Evolutionary conservation across 345 rosid genomes (phyloP).

Genomic region (Durio zibethinus): DNA sequence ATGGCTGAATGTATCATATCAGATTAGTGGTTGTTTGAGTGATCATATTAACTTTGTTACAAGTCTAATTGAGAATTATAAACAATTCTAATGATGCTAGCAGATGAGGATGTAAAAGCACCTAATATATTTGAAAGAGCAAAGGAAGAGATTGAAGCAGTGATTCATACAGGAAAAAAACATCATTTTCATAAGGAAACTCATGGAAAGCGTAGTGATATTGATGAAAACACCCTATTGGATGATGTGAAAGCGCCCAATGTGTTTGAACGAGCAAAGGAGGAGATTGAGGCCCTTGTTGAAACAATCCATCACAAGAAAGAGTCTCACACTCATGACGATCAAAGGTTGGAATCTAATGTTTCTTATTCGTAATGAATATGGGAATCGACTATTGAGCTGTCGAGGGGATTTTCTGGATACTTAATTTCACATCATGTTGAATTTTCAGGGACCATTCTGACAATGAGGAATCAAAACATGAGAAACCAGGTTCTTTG

Average conservation of each 20-base stretch:
- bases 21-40: not conserved
- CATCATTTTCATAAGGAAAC: conserved; percentile 36
- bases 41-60: not conserved
- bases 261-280: conserved; percentile 57
- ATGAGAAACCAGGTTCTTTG: conserved; percentile 34
- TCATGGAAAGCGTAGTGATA: conserved; percentile 34
- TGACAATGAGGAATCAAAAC: conserved; percentile 23
- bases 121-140: conserved; percentile 24
- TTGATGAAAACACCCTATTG: conserved; percentile 36
- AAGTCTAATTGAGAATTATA: not conserved
- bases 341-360: conserved; percentile 26
- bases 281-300: conserved; percentile 60
- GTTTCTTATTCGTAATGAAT: not conserved
- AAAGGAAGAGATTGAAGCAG: conserved; percentile 22
- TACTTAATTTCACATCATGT: not conserved
- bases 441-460: conserved; percentile 36
- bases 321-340: conserved; percentile 23
- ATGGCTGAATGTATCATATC: not conserved
- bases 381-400: not conserved
- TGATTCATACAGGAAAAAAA: conserved; percentile 1
- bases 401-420: not conserved
- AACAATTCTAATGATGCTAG: not conserved
- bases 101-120: conserved; percentile 23
- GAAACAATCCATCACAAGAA: conserved; percentile 38
- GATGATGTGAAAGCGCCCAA: conserved; percentile 53